These are phyloP conservation scores for Drosera spatulata DNA, from an alignment of 179 eudicot genomes.

Conservation along the genomic window DNA sequence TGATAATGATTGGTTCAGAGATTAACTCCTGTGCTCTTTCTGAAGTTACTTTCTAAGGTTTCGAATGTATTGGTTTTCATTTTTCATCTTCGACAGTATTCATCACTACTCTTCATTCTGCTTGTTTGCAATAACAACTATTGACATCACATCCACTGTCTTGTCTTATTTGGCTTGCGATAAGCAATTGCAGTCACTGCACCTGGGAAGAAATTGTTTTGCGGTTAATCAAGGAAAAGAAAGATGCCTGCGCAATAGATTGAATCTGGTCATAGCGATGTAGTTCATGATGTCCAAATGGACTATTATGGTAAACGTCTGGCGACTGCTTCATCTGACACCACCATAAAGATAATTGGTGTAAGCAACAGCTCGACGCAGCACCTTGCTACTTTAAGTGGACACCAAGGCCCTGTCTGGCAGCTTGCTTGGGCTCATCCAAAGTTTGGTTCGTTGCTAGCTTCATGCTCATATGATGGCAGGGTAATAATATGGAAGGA, in stretches of 20 bases:
- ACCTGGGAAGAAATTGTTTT: background rate
- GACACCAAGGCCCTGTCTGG: conserved; percentile 82
- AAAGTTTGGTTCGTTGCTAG: conserved; percentile 56
- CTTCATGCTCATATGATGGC: conserved; percentile 72
- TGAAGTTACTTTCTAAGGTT: too few relatives aligned
- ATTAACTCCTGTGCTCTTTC: too few relatives aligned
- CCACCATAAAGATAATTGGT: conserved; percentile 54
- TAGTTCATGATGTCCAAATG: conserved; percentile 82
- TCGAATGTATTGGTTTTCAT: too few relatives aligned
- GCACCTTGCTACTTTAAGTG: conserved; percentile 55
- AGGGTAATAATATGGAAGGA: conserved; percentile 86
- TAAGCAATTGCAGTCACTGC: background rate
- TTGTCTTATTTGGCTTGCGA: too few relatives aligned
- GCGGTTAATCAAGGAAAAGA: background rate
- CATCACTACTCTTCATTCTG: too few relatives aligned
- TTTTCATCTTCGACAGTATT: too few relatives aligned
- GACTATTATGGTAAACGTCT: conserved; percentile 86
- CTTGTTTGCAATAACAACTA: too few relatives aligned
- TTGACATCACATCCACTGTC: too few relatives aligned
- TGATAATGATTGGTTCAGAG: too few relatives aligned
- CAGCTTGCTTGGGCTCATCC: conserved; percentile 86
- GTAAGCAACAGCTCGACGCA: conserved; percentile 41
- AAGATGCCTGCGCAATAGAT: conserved; percentile 28
- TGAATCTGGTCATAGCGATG: conserved; percentile 71
- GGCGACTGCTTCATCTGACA: conserved; percentile 74